Conservation (phyloP, 2,329 filamentous ascomycete species). For the Epichloe coenophiala region DNA sequence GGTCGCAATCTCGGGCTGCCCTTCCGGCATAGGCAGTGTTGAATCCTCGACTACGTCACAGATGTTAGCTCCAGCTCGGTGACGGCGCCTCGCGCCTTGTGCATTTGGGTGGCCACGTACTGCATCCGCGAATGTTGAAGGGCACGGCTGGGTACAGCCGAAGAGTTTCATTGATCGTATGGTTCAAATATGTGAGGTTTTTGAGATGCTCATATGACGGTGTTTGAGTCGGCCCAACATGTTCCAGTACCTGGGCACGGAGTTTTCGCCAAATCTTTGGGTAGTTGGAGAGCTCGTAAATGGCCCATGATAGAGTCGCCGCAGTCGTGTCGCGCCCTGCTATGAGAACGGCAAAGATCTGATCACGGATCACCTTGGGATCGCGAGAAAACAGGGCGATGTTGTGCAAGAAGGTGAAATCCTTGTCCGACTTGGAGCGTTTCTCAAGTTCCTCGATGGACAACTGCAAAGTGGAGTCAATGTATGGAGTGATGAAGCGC, state of each 20-base stretch:
- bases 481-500: conserved; percentile 63
- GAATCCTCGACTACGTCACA: conserved; percentile 49
- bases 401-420: conserved; percentile 78
- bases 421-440: conserved; percentile 50
- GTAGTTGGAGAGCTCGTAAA: conserved; percentile 67
- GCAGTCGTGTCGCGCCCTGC: conserved; percentile 84
- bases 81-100: no score
- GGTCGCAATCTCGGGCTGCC: conserved; percentile 48
- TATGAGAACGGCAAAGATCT: conserved; percentile 69
- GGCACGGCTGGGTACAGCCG: conserved; percentile 68
- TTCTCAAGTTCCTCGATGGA: conserved; percentile 58
- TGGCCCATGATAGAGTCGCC: conserved; percentile 62
- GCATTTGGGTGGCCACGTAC: no score
- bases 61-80: no score
- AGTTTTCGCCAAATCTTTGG: conserved; percentile 55
- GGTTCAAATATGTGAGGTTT: conserved; percentile 68
- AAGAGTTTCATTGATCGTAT: conserved; percentile 63
- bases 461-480: conserved; percentile 58
- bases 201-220: conserved; percentile 74
- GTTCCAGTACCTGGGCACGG: conserved; percentile 54
- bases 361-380: conserved; percentile 62
- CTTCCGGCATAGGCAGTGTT: conserved; percentile 52
- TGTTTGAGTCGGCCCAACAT: conserved; percentile 46
- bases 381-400: conserved; percentile 69
- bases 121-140: conserved; percentile 44